Conservation (phyloP, 108 stramenopile species). For the Cyclostephanos tholiformis region DNA sequence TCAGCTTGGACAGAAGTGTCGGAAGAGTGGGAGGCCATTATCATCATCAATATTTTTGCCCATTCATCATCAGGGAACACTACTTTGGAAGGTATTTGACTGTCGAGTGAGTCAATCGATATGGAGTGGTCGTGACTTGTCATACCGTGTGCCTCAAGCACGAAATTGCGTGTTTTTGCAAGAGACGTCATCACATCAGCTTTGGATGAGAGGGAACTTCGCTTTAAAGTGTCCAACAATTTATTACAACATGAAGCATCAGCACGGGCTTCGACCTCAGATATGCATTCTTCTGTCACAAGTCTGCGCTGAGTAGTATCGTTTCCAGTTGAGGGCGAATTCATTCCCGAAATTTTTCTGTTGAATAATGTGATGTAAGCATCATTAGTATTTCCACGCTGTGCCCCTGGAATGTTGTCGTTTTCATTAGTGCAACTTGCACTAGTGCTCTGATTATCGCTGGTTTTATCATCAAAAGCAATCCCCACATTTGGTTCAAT, state of each 20-base stretch:
- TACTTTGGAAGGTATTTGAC: not conserved
- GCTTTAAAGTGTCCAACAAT: conserved; percentile 7
- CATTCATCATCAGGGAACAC: conserved; percentile 3
- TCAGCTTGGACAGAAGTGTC: conserved; percentile 9
- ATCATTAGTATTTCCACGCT: too few relatives aligned
- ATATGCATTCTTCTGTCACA: conserved; percentile 9
- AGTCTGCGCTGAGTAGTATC: not conserved
- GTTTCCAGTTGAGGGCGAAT: not conserved
- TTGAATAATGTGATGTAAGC: not conserved
- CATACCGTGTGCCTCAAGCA: conserved; percentile 8
- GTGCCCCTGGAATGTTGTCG: too few relatives aligned
- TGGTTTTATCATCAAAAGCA: too few relatives aligned
- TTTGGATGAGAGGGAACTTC: not conserved
- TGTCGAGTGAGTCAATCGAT: not conserved
- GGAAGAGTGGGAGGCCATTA: conserved; percentile 11
- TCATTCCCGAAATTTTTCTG: conserved; percentile 1
- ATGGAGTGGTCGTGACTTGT: not conserved
- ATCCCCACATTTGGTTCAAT: too few relatives aligned
- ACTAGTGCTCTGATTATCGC: too few relatives aligned
- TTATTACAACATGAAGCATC: not conserved
- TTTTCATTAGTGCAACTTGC: too few relatives aligned
- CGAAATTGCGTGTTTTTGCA: not conserved
- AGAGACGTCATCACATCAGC: not conserved
- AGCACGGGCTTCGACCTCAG: conserved; percentile 9
- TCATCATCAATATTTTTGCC: conserved; percentile 12